Evolutionary conservation across 257 asterid species (phyloP), one percentile per base, ranked within the genome.

Genomic region (Ligustrum vulgare): DNA sequence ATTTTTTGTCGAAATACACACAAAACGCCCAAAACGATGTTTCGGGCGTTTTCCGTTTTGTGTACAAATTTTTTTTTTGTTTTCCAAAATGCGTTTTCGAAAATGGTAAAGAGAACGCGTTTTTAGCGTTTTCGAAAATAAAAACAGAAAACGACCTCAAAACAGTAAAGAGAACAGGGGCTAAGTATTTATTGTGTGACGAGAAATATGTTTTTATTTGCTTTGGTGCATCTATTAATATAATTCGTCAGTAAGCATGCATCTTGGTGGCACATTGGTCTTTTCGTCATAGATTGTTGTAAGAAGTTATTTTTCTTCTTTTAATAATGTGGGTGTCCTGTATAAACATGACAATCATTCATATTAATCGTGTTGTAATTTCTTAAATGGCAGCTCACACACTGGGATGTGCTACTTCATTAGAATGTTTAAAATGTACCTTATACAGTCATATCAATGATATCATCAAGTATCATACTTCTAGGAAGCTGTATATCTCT

Each of bases 151-250:
- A n/a, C n/a, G n/a, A n/a, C n/a, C n/a, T n/a, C n/a, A n/a, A n/a
- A n/a, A n/a, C n/a, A n/a, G n/a, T n/a, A n/a, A n/a, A n/a, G n/a
- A n/a, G n/a, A n/a, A n/a, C n/a, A n/a, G n/a, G n/a, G n/a, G n/a
- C n/a, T n/a, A n/a, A 82, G 91, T 74, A 72, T 76, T 35, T 69
- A 72, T 69, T 70, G 47, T 36, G 15, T 51, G 63, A 73, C 35
- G 45, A 34, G 28, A 15, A 77, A 74, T 43, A n/a, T 81, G 36
- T 54, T 28, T 54, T 25, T 54, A 56, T 51, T 67, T 9, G 37
- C 32, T 31, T 45, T 11, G 35, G 72, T 47, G 2, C 74, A 23
- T 70, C 37, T 37, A 22, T 70, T 56, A 70, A 39, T 16, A 18
- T 47, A 67, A 45, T 47, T 5, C 72, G 20, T 71, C 41, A 43